phyloP scores from a whole-genome alignment of 2,329 filamentous ascomycete genomes.

The Mariannaea elegans region DNA sequence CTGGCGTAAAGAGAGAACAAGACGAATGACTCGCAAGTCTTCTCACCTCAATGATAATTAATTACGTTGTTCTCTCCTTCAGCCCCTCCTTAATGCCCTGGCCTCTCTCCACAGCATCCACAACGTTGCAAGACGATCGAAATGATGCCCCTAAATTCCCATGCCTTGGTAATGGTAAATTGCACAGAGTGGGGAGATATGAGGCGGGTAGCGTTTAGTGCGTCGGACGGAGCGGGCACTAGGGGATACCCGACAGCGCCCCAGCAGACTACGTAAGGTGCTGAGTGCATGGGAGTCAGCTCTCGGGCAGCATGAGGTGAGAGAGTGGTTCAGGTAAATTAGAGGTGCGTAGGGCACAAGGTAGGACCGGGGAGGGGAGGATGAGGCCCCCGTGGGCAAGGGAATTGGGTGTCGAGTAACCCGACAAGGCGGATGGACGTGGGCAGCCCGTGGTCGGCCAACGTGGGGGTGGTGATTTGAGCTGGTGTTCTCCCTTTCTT shows the following conservation, averaged over 20 bases:
- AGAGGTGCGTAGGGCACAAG: not conserved
- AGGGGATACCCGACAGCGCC: conserved; percentile 13
- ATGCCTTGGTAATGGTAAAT: conserved; percentile 20
- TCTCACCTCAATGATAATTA: no score
- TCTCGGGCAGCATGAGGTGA: not conserved
- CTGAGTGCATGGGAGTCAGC: not conserved
- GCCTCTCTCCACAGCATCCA: not conserved
- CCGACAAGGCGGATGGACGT: not conserved
- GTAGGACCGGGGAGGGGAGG: no score
- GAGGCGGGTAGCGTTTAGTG: not conserved
- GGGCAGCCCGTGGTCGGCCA: not conserved
- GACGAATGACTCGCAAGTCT: no score
- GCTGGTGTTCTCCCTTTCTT: no score
- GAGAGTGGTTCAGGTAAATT: conserved; percentile 3
- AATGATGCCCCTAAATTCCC: not conserved
- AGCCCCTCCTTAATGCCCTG: not conserved
- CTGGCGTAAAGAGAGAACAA: no score
- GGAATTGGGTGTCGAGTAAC: conserved; percentile 6
- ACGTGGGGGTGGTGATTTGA: no score
- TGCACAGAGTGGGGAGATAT: conserved; percentile 6
- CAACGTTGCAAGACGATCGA: not conserved
- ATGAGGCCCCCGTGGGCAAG: not conserved
- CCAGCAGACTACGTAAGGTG: conserved; percentile 1
- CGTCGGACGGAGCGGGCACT: conserved; percentile 15
- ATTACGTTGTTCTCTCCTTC: no score